Base-by-base conservation (phyloP, 202 grass and related monocot genomes). In the Saccharum hybrid region DNA sequence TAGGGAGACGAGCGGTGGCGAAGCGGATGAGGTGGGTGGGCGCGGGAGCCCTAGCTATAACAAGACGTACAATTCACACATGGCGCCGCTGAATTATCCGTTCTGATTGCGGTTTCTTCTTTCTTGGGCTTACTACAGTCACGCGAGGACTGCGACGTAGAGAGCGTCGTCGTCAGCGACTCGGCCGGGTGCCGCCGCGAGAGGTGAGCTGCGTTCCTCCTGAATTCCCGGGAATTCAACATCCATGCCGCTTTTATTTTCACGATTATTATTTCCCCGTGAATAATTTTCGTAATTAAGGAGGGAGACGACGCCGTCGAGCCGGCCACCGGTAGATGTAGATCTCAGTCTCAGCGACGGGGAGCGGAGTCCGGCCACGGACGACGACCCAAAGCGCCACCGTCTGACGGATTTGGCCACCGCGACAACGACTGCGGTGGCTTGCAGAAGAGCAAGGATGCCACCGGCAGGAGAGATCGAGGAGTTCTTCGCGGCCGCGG, bases 401-500 rank as follows among this genome's bases (percentile, higher is more conserved):
- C 63, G 54, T 8, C 12, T 8, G 4, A 63, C 2, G 63, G 2
- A 2, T 22, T 59, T 1, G 18, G 8, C 57, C 1, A 6, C 57
- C 11, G 19, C 46, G 15, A 30, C 81, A 4, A 14, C 45, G 1
- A 3, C 43, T 1, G 3, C 39, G 2, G 31, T 7, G 16, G 22
- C 77, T 66, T 63, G 72, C 43, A 11, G n/a, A 45, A 19, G n/a
- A 56, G 48, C 39, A 2, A 88, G 63, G 72, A 86, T 61, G 81
- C 89, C 91, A 15, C 76, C 71, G 16, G 75, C 49, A 54, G 82
- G 28, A 11, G 93, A 98, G 87, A 86, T 98, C 63, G 96, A 98
- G 37, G 81, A 86, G 14, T 98, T 98, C 91, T 95, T 98, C 71
- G 63, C 70, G 13, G 80, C 85, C 33, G 83, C 83, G 4, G 93